Evolutionary conservation across 164 flowering plant genomes (phyloP).

Genomic region (Nymphaea colorata): DNA sequence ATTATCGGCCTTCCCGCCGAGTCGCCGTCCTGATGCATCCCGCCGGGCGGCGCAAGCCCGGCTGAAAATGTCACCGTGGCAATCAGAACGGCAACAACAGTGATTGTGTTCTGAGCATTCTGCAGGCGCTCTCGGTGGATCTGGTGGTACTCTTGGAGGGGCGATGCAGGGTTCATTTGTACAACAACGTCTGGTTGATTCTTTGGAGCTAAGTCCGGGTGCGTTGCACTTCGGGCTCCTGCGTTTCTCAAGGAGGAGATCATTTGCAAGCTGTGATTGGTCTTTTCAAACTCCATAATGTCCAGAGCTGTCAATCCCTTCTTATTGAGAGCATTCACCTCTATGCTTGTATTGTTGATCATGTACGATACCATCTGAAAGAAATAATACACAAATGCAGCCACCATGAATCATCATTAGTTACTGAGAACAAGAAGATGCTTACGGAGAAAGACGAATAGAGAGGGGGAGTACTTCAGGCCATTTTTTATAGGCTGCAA

Average conservation of each 20-base stretch:
- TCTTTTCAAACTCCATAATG: background rate
- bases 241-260: too few species aligned
- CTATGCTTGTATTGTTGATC: background rate
- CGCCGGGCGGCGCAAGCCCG: conserved; percentile 56
- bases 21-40: conserved; percentile 20
- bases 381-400: background rate
- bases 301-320: conserved; percentile 3
- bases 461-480: background rate
- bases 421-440: background rate
- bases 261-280: background rate
- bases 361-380: background rate
- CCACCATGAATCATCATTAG: background rate
- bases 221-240: too few species aligned
- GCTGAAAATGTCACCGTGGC: conserved; percentile 49
- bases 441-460: background rate
- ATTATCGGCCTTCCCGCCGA: conserved; percentile 19
- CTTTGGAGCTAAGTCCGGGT: background rate
- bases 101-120: conserved; percentile 45
- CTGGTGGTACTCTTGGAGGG: conserved; percentile 12
- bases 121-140: conserved; percentile 32
- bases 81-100: conserved; percentile 43
- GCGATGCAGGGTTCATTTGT: background rate
- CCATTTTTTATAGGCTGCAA: background rate
- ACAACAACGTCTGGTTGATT: background rate
- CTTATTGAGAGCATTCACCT: background rate